Conservation (phyloP, 2,329 filamentous ascomycete genomes). For the Microsporum canis region DNA sequence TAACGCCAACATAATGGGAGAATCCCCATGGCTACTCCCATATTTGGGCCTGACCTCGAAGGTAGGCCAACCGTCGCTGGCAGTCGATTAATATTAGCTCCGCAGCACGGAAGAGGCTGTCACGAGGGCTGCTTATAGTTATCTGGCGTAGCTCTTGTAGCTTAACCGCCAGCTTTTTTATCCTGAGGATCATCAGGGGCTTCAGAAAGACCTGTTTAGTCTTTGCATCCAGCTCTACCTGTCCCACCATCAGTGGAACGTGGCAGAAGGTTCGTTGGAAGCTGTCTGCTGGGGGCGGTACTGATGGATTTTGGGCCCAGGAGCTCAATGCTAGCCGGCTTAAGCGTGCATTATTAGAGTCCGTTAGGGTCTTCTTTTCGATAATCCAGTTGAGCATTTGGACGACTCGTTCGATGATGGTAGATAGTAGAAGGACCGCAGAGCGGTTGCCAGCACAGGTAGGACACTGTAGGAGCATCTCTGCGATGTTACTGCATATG, state of each 20-base stretch:
- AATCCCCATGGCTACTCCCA: not conserved
- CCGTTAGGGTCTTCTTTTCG: not conserved
- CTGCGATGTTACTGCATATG: not conserved
- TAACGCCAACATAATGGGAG: too few relatives aligned
- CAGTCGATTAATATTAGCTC: not conserved
- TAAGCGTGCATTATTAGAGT: not conserved
- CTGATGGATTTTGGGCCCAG: not conserved
- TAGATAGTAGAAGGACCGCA: not conserved
- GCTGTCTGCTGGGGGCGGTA: not conserved
- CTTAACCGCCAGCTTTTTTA: not conserved
- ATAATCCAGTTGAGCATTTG: slow-evolving; percentile 1
- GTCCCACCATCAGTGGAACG: slow-evolving; percentile 1
- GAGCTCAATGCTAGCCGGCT: not conserved
- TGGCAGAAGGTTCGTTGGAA: not conserved
- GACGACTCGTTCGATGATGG: not conserved
- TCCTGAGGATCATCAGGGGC: not conserved
- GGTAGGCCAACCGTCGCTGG: not conserved
- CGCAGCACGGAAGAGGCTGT: not conserved
- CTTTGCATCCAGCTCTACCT: not conserved
- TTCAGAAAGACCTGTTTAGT: slow-evolving; percentile 1
- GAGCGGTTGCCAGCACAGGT: not conserved
- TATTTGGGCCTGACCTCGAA: not conserved
- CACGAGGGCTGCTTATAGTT: not conserved
- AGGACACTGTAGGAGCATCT: not conserved
- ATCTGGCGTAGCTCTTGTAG: not conserved